A percentile compares a stretch with the other conserved stretches of the same genome.
phyloP scores from a whole-genome alignment of 352 stramenopile species.

The Blastocystis sp. region DNA sequence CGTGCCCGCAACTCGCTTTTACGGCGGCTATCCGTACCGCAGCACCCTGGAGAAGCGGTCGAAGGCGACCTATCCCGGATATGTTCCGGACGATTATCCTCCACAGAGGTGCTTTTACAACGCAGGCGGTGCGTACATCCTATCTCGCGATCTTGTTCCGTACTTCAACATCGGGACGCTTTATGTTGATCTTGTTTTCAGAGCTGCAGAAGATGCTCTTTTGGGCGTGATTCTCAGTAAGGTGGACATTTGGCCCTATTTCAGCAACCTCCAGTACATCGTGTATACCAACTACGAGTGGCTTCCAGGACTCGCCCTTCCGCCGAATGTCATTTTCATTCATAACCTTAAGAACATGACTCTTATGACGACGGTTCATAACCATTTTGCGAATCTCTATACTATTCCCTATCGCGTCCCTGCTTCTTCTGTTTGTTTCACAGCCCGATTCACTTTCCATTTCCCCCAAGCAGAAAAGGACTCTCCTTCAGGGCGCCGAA shows the following conservation, averaged over 20 bases:
- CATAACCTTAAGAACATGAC: background rate
- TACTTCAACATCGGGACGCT: slow-evolving; percentile 31
- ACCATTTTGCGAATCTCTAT: too few relatives aligned
- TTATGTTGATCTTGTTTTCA: background rate
- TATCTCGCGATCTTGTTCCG: slow-evolving; percentile 5
- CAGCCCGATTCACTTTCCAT: too few relatives aligned
- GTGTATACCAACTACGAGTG: background rate
- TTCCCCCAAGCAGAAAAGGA: too few relatives aligned
- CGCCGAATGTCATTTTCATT: background rate
- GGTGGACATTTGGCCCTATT: background rate
- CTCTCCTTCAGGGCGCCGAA: too few relatives aligned
- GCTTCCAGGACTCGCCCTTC: background rate
- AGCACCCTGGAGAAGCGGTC: background rate
- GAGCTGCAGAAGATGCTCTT: background rate
- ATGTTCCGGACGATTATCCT: background rate
- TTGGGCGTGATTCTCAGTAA: background rate
- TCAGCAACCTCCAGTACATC: background rate
- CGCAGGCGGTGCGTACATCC: background rate
- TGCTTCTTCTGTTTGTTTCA: too few relatives aligned
- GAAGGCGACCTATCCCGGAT: background rate
- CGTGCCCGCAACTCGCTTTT: background rate
- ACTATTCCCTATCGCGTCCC: too few relatives aligned
- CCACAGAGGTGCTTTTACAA: background rate
- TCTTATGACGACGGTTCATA: too few relatives aligned
- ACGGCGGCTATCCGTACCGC: background rate